Evolutionary conservation across 257 asterid species (phyloP).

Genomic region (Rubia yunnanensis): DNA sequence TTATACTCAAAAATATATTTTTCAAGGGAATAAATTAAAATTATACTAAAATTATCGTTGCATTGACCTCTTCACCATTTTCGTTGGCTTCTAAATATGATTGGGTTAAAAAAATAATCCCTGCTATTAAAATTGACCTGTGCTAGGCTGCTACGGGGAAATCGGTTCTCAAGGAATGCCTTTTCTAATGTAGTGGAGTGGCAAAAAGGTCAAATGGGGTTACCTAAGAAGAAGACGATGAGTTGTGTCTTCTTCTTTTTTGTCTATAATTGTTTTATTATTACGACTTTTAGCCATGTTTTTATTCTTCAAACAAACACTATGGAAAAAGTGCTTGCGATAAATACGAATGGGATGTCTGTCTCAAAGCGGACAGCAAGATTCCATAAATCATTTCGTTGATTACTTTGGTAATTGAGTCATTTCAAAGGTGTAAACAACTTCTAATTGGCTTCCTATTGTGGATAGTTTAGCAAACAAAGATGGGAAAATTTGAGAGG

Average conservation of each 20-base stretch:
- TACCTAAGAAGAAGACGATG: background rate
- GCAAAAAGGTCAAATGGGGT: constrained; percentile 24
- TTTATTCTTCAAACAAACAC: background rate
- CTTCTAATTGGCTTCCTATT: background rate
- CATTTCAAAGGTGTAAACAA: background rate
- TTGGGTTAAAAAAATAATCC: constrained; percentile 8
- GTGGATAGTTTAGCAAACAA: background rate
- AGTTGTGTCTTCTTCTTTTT: background rate
- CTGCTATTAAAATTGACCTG: constrained; percentile 11
- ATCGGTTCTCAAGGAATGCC: constrained; percentile 22
- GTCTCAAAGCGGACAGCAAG: constrained; percentile 11
- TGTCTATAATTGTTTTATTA: background rate
- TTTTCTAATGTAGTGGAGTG: constrained; percentile 18
- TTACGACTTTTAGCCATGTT: constrained; percentile 13
- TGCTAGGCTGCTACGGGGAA: constrained; percentile 1
- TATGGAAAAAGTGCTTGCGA: constrained; percentile 1
- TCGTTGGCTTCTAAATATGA: constrained; percentile 23
- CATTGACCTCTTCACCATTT: constrained; percentile 43
- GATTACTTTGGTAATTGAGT: background rate
- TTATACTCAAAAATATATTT: too few species aligned
- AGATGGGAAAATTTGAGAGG: too few species aligned
- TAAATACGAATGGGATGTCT: constrained; percentile 7
- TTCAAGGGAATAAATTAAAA: too few species aligned
- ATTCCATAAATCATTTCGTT: background rate
- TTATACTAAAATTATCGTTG: constrained; percentile 7